A percentile compares a stretch with the other conserved stretches of the same genome.
These are phyloP conservation scores for Candida quercuum DNA, from an alignment of 805 yeast species.

Conservation along the genomic window DNA sequence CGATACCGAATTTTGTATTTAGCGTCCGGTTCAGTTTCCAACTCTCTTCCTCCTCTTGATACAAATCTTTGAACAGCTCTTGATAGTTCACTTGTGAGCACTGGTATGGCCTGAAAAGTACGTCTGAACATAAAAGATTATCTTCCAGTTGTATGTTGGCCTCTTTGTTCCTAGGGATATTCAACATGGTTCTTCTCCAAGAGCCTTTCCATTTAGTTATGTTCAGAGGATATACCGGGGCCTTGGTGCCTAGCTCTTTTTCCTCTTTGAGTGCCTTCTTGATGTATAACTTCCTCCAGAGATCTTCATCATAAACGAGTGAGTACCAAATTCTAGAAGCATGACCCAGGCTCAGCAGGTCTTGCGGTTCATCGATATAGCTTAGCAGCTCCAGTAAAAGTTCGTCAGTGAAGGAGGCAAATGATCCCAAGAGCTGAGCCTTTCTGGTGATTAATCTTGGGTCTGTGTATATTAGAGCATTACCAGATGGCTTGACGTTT, in stretches of 20 bases:
- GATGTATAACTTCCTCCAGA: constrained; percentile 66
- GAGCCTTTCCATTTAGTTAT: constrained; percentile 62
- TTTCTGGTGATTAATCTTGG: constrained; percentile 9
- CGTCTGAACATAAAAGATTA: constrained; percentile 63
- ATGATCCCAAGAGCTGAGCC: constrained; percentile 43
- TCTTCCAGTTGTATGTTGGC: constrained; percentile 40
- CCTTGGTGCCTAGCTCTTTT: constrained; percentile 6
- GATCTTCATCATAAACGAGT: constrained; percentile 66
- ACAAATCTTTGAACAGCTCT: constrained; percentile 40
- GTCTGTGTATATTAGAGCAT: constrained; percentile 38
- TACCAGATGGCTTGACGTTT: constrained; percentile 74
- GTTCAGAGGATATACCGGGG: constrained; percentile 23
- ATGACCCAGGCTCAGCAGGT: constrained; percentile 48
- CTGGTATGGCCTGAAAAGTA: constrained; percentile 78
- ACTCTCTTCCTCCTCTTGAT: constrained; percentile 38
- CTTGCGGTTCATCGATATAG: constrained; percentile 39
- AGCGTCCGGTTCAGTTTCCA: constrained; percentile 17
- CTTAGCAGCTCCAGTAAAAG: constrained; percentile 48
- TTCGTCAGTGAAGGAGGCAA: constrained; percentile 57
- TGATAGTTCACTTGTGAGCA: constrained; percentile 66
- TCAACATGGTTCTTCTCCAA: constrained; percentile 65
- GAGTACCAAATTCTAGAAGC: constrained; percentile 69
- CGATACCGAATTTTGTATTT: constrained; percentile 34
- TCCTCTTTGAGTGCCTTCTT: constrained; percentile 15
- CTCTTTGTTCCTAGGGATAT: constrained; percentile 33